phyloP scores from a whole-genome alignment of 805 yeast species.

The Blastobotrys terrestris region DNA sequence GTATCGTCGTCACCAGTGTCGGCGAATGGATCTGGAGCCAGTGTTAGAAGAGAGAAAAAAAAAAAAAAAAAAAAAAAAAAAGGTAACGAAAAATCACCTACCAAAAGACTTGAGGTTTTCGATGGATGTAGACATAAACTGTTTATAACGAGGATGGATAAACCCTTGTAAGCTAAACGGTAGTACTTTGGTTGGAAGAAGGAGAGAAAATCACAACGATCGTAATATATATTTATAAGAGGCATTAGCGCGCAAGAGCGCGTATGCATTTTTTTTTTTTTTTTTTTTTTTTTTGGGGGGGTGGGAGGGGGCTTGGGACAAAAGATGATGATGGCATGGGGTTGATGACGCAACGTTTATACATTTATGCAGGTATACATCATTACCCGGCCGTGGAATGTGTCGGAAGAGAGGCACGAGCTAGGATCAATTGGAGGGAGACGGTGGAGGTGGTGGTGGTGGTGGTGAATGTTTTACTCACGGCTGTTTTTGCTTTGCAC shows the following conservation, averaged over 20 bases:
- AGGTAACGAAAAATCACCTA: conserved; percentile 18
- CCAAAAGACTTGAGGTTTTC: conserved; percentile 51
- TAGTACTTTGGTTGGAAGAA: conserved; percentile 6
- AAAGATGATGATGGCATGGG: neutral
- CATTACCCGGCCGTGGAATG: neutral
- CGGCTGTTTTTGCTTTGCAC: no score
- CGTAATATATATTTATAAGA: neutral
- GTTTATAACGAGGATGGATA: conserved; percentile 4
- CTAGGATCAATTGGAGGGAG: no score
- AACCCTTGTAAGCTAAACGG: neutral
- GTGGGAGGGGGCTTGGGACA: no score
- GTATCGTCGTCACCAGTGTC: conserved; percentile 99
- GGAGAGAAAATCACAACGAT: conserved; percentile 1
- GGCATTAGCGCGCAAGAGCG: neutral
- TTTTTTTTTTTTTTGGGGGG: conserved; percentile 15
- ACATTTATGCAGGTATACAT: conserved; percentile 1
- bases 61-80: neutral
- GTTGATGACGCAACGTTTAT: neutral
- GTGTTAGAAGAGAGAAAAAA: neutral
- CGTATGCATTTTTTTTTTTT: neutral
- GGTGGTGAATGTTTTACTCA: no score
- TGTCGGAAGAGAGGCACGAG: no score
- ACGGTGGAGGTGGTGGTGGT: no score
- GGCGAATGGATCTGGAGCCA: conserved; percentile 88
- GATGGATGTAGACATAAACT: conserved; percentile 65